These are phyloP conservation scores for Angomonas ambiguus DNA, from an alignment of 208 protist species.

Conservation along the genomic window DNA sequence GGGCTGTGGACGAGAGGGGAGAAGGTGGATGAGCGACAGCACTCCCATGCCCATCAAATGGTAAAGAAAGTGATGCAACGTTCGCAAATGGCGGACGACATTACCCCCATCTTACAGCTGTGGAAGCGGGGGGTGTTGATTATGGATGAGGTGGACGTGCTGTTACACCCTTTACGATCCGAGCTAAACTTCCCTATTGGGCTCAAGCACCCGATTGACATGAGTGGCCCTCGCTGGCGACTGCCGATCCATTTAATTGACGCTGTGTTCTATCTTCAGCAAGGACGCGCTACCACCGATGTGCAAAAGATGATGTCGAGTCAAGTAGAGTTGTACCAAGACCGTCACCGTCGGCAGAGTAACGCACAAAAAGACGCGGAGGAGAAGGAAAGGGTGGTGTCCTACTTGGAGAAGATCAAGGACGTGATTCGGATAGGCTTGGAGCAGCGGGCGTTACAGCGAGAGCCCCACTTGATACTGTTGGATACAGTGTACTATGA, in stretches of 20 bases:
- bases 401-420: constrained; percentile 17
- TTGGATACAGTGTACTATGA: constrained; percentile 88
- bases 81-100: constrained; percentile 58
- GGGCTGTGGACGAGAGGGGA: not conserved
- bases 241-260: constrained; percentile 93
- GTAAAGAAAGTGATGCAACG: constrained; percentile 37
- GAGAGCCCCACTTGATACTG: constrained; percentile 89
- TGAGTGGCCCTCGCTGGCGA: constrained; percentile 86
- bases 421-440: constrained; percentile 63
- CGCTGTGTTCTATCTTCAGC: constrained; percentile 76
- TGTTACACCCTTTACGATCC: constrained; percentile 93
- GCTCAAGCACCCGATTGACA: constrained; percentile 86
- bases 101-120: constrained; percentile 77
- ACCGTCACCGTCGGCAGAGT: not conserved
- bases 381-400: constrained; percentile 9
- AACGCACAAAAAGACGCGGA: constrained; percentile 2
- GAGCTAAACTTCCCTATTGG: constrained; percentile 97
- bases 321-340: not conserved
- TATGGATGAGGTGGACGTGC: constrained; percentile 94
- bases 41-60: constrained; percentile 31
- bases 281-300: constrained; percentile 33
- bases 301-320: constrained; percentile 19
- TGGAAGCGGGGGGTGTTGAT: constrained; percentile 87
- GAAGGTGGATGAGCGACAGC: constrained; percentile 33
- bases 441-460: constrained; percentile 65